Base-by-base conservation (phyloP, 108 stramenopile species). In the Pseudonitzschia multiseries region DNA sequence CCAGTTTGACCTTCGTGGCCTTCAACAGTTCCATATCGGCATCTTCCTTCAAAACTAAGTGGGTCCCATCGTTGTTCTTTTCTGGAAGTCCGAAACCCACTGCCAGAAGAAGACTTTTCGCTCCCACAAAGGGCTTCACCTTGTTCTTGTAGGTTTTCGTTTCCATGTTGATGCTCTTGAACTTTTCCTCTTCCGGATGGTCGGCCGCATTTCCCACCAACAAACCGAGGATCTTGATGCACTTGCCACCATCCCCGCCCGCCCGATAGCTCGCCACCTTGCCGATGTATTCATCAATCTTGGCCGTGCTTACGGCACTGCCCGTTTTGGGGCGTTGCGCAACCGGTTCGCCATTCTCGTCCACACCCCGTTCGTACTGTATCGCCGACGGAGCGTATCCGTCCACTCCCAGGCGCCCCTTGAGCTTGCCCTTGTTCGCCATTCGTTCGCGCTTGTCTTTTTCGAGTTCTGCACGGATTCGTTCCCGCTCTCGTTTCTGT, bases 371-470 rank as follows among this genome's bases (percentile, higher is more conserved):
- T 57, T 88, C 90, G 63, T 95, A 94, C 75, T 98, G 95, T 56
- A 96, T 91, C 9, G 84, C 95, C 78, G 85, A 78, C 14, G 97
- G 97, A 72, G 96, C 89, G 80, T 98, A 98, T 28, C 97, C 97
- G 42, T 98, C 95, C 20, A 94, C 86, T 18, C 96, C 97, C 40
- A 98, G 74, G 57, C 77, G 85, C 51, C 86, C 81, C 26, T 80
- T 65, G 64, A 98, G 74, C 72, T 96, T 96, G 26, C 97, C 97
- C 52, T 93, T 86, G 59, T 96, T 90, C 12, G 94, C 87, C 44
- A 76, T 76, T 28, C 96, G 86, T 75, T 96, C 94, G 36, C 76
- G 59, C 81, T 96, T 96, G 78, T 98, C 97, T 69, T 89, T 89
- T 60, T 89, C 97, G 33, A 98, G 82, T 73, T 98, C 95, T 20